Base-by-base conservation (phyloP, 2,329 filamentous ascomycete genomes). In the Aspergillus sojae region DNA sequence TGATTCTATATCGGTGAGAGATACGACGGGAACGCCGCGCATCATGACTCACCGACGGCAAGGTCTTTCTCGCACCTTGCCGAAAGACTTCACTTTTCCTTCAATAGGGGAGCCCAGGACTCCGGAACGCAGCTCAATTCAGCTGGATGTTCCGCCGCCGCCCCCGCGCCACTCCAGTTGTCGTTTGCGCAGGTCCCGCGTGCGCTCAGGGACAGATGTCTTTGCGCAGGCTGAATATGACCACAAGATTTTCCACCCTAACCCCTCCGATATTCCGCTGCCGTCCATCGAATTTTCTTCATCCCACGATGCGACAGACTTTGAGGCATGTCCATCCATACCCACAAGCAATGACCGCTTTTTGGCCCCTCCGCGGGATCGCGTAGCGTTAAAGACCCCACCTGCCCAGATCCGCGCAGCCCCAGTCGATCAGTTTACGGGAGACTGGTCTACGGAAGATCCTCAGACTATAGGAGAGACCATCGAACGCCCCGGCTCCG, bases 401-500 rank as follows among this genome's bases (percentile, higher is more conserved):
- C 76, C 79, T 4, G 78, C 80, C 43, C 81, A 83, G 68, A 81
- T 82, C 41, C 77, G 75, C n/a, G 72, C 74, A 5, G 73, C 73
- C 21, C 69, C 74, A n/a, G 67, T 73, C 12, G 77, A 79, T 23
- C 53, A 65, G 54, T 73, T 74, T 48, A 62, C 69, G 2, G 70
- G 65, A 19, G 63, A 67, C 16, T 79, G 78, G 76, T 73, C 71
- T 32, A 66, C 74, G 19, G 75, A 72, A 62, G 74, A 76, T 55
- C 62, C 69, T 28, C 68, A 72, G 5, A 73, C 72, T 14, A 68
- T 68, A 68, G 81, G 79, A 34, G 78, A 82, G 56, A 75, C 77
- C 26, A 82, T 87, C 57, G 79, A 80, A 68, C 83, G 88, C 50
- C 84, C 87, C 4, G 80, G 81, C 7, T 89, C 88, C 3, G 82